These are phyloP conservation scores for Vicia sativa DNA, from an alignment of 306 rosid genomes.

Conservation along the genomic window DNA sequence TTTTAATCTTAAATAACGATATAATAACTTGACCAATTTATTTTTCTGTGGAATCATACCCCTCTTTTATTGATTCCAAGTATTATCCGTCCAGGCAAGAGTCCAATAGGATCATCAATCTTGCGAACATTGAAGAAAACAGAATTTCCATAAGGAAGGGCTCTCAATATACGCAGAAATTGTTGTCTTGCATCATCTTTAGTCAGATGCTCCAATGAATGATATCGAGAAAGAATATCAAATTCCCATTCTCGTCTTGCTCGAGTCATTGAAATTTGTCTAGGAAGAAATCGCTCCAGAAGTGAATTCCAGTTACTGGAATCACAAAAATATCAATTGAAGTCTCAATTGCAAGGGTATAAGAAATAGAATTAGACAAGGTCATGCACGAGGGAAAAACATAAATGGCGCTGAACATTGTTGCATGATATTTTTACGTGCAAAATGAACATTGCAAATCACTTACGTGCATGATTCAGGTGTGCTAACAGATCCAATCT, in stretches of 20 bases:
- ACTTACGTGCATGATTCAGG: conserved; percentile 89
- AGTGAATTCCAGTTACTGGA: conserved; percentile 90
- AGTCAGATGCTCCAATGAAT: conserved; percentile 73
- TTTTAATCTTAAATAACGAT: background rate
- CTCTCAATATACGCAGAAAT: conserved; percentile 80
- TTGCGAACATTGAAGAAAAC: conserved; percentile 94
- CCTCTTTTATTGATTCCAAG: conserved; percentile 97
- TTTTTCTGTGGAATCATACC: conserved; percentile 53
- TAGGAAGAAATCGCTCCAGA: conserved; percentile 81
- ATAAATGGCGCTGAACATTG: conserved; percentile 24
- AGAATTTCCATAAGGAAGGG: conserved; percentile 94
- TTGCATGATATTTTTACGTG: conserved; percentile 35
- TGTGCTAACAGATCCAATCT: conserved; percentile 66
- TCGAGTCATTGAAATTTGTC: conserved; percentile 91
- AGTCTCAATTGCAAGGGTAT: conserved; percentile 14
- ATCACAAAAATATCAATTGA: conserved; percentile 28
- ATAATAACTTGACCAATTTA: background rate
- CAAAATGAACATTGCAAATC: conserved; percentile 22
- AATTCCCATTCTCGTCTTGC: conserved; percentile 96
- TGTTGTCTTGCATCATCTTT: conserved; percentile 97
- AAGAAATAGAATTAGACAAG: conserved; percentile 35
- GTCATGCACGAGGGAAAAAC: conserved; percentile 23
- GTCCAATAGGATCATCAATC: conserved; percentile 99
- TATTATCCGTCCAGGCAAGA: conserved; percentile 84
- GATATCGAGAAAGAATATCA: conserved; percentile 88